Percentiles rank a stretch among this genome's conserved stretches.
These are phyloP conservation scores for Patellifolia procumbens DNA, from an alignment of 179 eudicot genomes.

Conservation along the genomic window DNA sequence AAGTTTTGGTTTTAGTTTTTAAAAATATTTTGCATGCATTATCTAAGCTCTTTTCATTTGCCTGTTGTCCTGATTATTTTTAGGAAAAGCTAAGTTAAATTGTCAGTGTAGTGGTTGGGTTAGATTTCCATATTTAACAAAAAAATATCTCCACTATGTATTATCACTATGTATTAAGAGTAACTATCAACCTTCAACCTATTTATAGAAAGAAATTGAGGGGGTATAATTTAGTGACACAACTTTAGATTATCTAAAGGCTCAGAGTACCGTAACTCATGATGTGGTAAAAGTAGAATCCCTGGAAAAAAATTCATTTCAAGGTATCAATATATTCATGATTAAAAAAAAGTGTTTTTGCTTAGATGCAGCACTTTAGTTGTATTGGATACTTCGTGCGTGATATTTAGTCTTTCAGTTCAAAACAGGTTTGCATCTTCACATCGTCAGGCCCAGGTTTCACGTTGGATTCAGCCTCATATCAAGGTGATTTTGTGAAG, in stretches of 20 bases:
- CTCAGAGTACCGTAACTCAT: not conserved
- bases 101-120: not conserved
- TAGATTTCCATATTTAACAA: too few relatives aligned
- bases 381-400: not conserved
- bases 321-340: not conserved
- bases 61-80: not conserved
- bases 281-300: not conserved
- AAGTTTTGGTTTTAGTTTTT: too few relatives aligned
- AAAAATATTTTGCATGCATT: not conserved
- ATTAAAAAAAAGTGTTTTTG: not conserved
- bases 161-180: too few relatives aligned
- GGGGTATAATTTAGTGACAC: not conserved
- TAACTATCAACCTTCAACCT: too few relatives aligned
- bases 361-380: not conserved
- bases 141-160: not conserved
- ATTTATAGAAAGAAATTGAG: too few relatives aligned
- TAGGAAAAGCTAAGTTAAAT: not conserved
- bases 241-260: not conserved
- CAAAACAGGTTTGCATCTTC: constrained; percentile 64
- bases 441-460: constrained; percentile 84
- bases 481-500: constrained; percentile 57
- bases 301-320: too few relatives aligned
- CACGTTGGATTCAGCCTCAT: constrained; percentile 96
- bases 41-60: not conserved
- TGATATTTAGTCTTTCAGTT: constrained; percentile 15